Evolutionary conservation across 176 grass and related monocot species (phyloP).

Genomic region (Triticum monococcum): DNA sequence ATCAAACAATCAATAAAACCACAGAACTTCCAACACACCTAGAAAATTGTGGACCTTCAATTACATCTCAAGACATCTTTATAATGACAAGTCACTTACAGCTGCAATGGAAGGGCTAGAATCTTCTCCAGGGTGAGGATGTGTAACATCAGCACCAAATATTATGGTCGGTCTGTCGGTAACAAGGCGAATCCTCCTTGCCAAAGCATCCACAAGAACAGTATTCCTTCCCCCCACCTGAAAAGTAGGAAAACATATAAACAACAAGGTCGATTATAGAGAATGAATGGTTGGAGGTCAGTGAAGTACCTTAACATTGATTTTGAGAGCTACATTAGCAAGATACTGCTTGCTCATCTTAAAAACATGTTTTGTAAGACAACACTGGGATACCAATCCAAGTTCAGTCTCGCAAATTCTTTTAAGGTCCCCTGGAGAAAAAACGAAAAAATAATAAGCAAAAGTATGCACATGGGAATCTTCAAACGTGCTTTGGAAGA

Average conservation of each 20-base stretch:
- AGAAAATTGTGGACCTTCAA: not conserved
- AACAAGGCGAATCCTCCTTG: conserved; percentile 74
- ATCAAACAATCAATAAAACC: not conserved
- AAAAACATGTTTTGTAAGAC: conserved; percentile 93
- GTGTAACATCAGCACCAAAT: conserved; percentile 96
- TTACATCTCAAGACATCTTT: not conserved
- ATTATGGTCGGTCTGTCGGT: conserved; percentile 87
- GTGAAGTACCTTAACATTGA: conserved; percentile 86
- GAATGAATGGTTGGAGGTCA: not conserved
- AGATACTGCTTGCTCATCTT: conserved; percentile 97
- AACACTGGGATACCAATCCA: conserved; percentile 95
- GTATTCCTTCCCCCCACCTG: conserved; percentile 93
- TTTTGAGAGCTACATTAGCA: conserved; percentile 95
- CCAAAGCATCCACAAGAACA: conserved; percentile 81
- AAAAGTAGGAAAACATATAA: not conserved
- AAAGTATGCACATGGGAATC: conserved; percentile 3
- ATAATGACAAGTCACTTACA: conserved; percentile 47
- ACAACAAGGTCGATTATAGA: not conserved
- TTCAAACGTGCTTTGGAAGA: conserved; percentile 3
- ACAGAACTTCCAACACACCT: not conserved
- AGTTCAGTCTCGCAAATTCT: conserved; percentile 96
- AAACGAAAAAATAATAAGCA: not conserved
- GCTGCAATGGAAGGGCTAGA: conserved; percentile 95
- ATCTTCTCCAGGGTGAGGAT: conserved; percentile 95
- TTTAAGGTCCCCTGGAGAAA: conserved; percentile 79